Evolutionary conservation across 768 basidiomycete species (phyloP).

Genomic region (Leccinellum rugosiceps): DNA sequence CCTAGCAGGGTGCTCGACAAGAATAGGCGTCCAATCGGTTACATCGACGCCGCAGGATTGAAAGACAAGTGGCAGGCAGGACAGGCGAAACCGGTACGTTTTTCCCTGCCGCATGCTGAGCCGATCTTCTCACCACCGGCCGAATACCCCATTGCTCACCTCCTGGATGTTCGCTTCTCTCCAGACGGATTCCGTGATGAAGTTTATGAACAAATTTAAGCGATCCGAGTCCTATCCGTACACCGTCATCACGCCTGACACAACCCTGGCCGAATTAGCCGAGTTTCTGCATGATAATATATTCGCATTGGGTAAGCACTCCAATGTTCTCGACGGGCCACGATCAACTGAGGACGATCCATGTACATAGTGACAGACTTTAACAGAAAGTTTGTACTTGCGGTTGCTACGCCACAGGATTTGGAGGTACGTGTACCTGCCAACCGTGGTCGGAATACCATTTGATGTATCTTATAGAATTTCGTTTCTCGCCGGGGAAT

Average conservation of each 20-base stretch:
- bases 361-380: constrained; percentile 69
- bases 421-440: constrained; percentile 40
- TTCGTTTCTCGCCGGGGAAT: constrained; percentile 30
- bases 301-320: constrained; percentile 66
- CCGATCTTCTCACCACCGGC: not conserved
- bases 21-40: constrained; percentile 74
- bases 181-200: constrained; percentile 67
- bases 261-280: constrained; percentile 79
- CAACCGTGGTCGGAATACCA: not conserved
- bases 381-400: constrained; percentile 79
- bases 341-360: not conserved
- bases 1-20: constrained; percentile 65
- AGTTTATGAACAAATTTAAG: constrained; percentile 74
- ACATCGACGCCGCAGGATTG: constrained; percentile 72
- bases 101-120: not conserved
- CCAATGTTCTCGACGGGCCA: not conserved
- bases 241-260: constrained; percentile 75
- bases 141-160: not conserved
- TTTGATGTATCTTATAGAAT: constrained; percentile 16
- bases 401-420: constrained; percentile 74
- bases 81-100: constrained; percentile 63
- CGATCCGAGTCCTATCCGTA: constrained; percentile 64
- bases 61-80: constrained; percentile 80
- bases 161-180: not conserved
- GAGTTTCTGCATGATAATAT: constrained; percentile 68